Evolutionary conservation across 805 yeast genomes (phyloP), one percentile per base, ranked within the genome.

Genomic region (Brettanomyces sp.): DNA sequence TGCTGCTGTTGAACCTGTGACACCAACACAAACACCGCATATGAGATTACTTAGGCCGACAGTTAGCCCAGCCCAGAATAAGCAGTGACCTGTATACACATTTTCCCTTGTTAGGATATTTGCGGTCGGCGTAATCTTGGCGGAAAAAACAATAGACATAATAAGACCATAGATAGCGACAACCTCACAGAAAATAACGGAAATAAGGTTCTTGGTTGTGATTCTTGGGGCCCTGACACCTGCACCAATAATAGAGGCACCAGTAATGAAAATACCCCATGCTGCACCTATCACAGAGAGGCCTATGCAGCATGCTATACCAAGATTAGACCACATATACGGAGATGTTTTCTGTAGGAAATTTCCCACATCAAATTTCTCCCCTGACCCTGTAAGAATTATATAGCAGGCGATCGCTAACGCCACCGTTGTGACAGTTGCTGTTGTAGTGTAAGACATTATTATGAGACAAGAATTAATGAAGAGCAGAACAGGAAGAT

Each of bases 1-100:
- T 37, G 99, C 99, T 34, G 98, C 99, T n/a, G 97, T 93, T 24
- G 98, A 82, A 42, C 99, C 99, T 13, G 99, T 93, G 50, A 93
- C 76, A 52, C 99, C 99, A 42, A 93, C 99, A 3, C 96, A 91
- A 46, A 93, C 73, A 70, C 99, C 99, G 75, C 99, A 93, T 49
- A 93, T 83, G 64, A 93, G 76, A 67, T 93, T 93, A 58, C 95
- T 81, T 32, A 86, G 63, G 36, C 99, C 99, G 43, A 93, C 99
- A 4, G 99, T 93, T 44, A 90, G 61, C 28, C 99, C 99, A 24
- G 97, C 99, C 99, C 99, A 93, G 66, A 93, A 93, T 51, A 93
- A 73, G 6, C 98, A 80, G 62, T 80, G 93, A 5, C 99, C 99
- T 4, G 99, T 93, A 68, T 87, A 93, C 57, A 90, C 69, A 68